Evolutionary conservation across 163 green algal species (phyloP), one percentile per base, ranked within the genome.

Genomic region (Chlorella variabilis): DNA sequence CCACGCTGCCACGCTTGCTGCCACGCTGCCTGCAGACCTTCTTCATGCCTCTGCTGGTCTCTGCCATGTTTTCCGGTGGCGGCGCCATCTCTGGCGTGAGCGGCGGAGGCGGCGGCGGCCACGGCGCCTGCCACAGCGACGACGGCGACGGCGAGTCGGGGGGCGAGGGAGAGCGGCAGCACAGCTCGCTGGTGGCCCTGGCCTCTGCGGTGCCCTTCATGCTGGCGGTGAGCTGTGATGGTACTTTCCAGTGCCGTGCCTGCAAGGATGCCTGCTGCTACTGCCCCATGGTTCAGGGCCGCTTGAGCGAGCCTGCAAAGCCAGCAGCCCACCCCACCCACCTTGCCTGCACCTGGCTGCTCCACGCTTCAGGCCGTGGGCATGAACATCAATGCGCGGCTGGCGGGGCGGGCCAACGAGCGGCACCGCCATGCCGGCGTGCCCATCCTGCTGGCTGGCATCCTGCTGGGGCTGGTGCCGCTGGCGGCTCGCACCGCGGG

Each of bases 171-270:
- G 38, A 29, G 17, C 39, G 59, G 36, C n/a, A 34, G 48, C 13
- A 41, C 68, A 83, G 77, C n/a, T 68, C 74, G n/a, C 21, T 70
- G 18, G 67, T 81, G 3, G 67, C 88, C 0, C 82, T 90, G 41
- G 76, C 90, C 21, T 80, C 86, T 9, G 84, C 83, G 21, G 42
- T 88, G 54, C 86, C 88, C 41, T 90, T 90, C 63, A 79, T 81
- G 34, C 20, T 82, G 33, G 86, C 86, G 20, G 86, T n/a, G n/a
- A n/a, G n/a, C n/a, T n/a, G n/a, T n/a, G n/a, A n/a, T n/a, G n/a
- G n/a, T n/a, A n/a, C n/a, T n/a, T n/a, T n/a, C n/a, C n/a, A n/a
- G n/a, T n/a, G n/a, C n/a, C n/a, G n/a, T n/a, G n/a, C n/a, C n/a
- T n/a, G n/a, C n/a, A n/a, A n/a, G n/a, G n/a, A n/a, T n/a, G n/a